Base-by-base conservation (phyloP, 139 green algal genomes). In the Chlamydomonas urium region DNA sequence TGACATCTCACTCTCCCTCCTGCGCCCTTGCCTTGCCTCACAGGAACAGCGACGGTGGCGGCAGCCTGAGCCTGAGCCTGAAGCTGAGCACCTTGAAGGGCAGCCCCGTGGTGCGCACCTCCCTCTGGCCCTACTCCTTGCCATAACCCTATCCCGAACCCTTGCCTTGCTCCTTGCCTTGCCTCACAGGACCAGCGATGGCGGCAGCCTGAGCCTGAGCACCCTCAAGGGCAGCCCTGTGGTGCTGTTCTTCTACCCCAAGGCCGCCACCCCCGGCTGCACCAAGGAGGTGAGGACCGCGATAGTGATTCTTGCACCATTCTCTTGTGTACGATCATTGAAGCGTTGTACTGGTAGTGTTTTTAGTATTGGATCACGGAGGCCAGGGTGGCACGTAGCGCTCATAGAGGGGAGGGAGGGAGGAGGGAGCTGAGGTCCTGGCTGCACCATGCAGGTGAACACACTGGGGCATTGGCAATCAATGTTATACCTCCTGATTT, bases 191-290 rank as follows among this genome's bases (percentile, higher is more conserved):
- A 79, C 84, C 6, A 77, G 73, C 71, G 50, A 86, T 4, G 78
- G 78, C 33, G 48, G 65, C 38, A 73, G 37, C n/a, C 66, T 85
- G 14, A 65, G 71, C 0, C 75, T 90, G 24, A 72, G 69, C 66
- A 74, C 50, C 58, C 86, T 82, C 79, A 76, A 86, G 73, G 79
- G 72, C 56, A 85, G 85, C 73, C 61, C 74, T 45, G 67, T 82
- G 10, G 73, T 80, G 21, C 79, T 84, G 31, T 90, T 90, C 80
- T 88, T 90, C 74, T 88, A 90, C 74, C 85, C 85, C 67, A 90
- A 90, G 78, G 77, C 78, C 29, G 85, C 68, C 53, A 90, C 85
- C 32, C 85, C 85, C 2, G 85, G 85, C 3, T 90, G 75, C 68
- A 80, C 75, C 45, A 80, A 80, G 75, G 68, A 80, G 74, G 74